Percentiles rank a stretch among this genome's conserved stretches.
Conservation (phyloP, 129 eudicot species). For the Arctium minus region DNA sequence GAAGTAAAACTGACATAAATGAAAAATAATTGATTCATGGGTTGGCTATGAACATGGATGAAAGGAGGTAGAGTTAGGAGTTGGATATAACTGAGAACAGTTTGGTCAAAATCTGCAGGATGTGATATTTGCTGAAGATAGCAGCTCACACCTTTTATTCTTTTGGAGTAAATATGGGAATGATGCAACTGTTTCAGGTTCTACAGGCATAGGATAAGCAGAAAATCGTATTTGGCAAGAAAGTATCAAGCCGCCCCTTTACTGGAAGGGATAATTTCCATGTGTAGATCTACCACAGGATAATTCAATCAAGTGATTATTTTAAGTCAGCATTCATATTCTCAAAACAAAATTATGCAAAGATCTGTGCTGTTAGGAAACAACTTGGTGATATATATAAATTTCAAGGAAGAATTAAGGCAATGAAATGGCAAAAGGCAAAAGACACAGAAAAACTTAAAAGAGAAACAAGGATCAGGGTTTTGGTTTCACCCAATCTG, state of each 20-base stretch:
- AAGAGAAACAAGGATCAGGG: background rate
- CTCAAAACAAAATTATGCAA: background rate
- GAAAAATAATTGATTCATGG: background rate
- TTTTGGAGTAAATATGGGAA: background rate
- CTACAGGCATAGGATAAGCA: background rate
- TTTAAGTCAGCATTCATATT: background rate
- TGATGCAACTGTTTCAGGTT: background rate
- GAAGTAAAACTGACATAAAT: background rate
- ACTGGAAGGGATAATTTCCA: background rate
- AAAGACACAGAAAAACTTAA: background rate
- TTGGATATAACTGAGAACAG: background rate
- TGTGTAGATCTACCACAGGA: background rate
- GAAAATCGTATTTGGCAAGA: background rate
- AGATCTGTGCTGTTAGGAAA: background rate
- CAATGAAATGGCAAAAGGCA: background rate
- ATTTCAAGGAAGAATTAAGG: background rate
- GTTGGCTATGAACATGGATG: background rate
- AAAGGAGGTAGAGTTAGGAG: background rate
- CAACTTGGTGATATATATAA: background rate
- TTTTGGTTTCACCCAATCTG: background rate
- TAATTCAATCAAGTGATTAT: background rate
- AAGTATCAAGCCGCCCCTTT: background rate
- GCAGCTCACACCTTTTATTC: background rate
- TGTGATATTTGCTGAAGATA: background rate
- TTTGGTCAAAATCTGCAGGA: background rate